phyloP scores from a whole-genome alignment of 306 rosid species.

The Lotus japonicus region DNA sequence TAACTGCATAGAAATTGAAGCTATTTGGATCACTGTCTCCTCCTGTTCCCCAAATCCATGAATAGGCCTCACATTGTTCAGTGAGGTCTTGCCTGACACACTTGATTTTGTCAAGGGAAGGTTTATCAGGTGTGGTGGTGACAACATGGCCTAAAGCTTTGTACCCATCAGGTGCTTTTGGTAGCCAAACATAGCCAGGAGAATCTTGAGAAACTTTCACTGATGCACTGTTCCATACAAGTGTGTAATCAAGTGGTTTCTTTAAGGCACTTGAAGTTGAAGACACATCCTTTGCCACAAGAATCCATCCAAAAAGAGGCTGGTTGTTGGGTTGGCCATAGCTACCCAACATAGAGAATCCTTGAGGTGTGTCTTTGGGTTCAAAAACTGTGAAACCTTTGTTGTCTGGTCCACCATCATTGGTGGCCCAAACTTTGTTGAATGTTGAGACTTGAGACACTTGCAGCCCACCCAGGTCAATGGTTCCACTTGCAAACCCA shows the following conservation, averaged over 20 bases:
- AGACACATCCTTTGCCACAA: constrained; percentile 43
- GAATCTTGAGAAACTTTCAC: constrained; percentile 39
- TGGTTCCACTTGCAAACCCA: constrained; percentile 56
- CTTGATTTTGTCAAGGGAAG: constrained; percentile 44
- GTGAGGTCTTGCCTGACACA: constrained; percentile 62
- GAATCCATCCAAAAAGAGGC: constrained; percentile 58
- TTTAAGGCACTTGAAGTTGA: constrained; percentile 21
- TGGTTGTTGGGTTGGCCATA: constrained; percentile 59
- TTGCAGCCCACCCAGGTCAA: constrained; percentile 61
- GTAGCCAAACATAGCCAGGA: constrained; percentile 58
- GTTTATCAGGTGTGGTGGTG: constrained; percentile 51
- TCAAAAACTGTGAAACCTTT: constrained; percentile 65
- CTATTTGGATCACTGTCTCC: background rate
- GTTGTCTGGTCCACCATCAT: constrained; percentile 62
- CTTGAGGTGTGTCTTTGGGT: constrained; percentile 50
- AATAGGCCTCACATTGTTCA: constrained; percentile 28
- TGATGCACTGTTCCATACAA: constrained; percentile 46
- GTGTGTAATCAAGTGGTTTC: constrained; percentile 50
- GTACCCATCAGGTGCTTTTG: constrained; percentile 59
- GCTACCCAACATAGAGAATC: constrained; percentile 51
- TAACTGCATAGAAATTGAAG: constrained; percentile 36
- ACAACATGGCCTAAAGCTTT: constrained; percentile 54
- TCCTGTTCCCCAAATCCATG: constrained; percentile 58
- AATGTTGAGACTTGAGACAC: constrained; percentile 48
- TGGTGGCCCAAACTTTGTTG: constrained; percentile 45